phyloP scores from a whole-genome alignment of 306 rosid species.

The Begonia loranthoides region DNA sequence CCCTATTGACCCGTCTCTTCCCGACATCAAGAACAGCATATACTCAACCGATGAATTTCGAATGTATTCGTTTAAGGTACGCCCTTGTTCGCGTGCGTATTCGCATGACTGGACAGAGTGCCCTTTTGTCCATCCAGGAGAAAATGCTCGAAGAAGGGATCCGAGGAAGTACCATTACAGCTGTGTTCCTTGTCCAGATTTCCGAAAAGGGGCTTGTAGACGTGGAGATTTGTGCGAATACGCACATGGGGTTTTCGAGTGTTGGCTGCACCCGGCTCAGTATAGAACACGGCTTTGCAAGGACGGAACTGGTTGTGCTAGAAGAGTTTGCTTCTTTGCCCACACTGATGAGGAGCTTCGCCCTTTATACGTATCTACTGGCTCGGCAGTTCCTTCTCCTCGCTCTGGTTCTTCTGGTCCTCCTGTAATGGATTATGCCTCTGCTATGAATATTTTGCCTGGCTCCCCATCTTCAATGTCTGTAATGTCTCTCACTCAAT shows the following conservation, averaged over 20 bases:
- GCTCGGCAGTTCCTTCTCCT: slow-evolving; percentile 91
- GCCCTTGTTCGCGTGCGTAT: slow-evolving; percentile 89
- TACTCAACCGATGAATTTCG: slow-evolving; percentile 90
- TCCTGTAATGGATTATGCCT: slow-evolving; percentile 74
- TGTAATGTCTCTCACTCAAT: slow-evolving; percentile 75
- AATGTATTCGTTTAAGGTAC: slow-evolving; percentile 93
- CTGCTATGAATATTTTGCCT: slow-evolving; percentile 83
- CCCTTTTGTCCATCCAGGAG: slow-evolving; percentile 96
- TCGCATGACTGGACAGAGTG: slow-evolving; percentile 98
- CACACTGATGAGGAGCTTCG: slow-evolving; percentile 80
- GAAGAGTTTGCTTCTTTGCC: slow-evolving; percentile 93
- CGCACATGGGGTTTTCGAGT: slow-evolving; percentile 94
- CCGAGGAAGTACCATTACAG: slow-evolving; percentile 91
- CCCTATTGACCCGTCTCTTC: slow-evolving; percentile 83
- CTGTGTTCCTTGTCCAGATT: slow-evolving; percentile 93
- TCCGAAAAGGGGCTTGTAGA: slow-evolving; percentile 88
- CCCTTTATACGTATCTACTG: slow-evolving; percentile 80
- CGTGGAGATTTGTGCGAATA: slow-evolving; percentile 96
- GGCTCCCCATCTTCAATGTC: slow-evolving; percentile 81
- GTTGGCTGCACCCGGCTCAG: slow-evolving; percentile 96
- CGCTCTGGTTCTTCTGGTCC: slow-evolving; percentile 60
- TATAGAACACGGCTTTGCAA: slow-evolving; percentile 87
- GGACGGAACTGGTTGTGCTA: slow-evolving; percentile 68
- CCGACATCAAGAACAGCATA: slow-evolving; percentile 88
- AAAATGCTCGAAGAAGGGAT: slow-evolving; percentile 94